phyloP scores from a whole-genome alignment of 768 basidiomycete species.

The Suillus clintonianus region DNA sequence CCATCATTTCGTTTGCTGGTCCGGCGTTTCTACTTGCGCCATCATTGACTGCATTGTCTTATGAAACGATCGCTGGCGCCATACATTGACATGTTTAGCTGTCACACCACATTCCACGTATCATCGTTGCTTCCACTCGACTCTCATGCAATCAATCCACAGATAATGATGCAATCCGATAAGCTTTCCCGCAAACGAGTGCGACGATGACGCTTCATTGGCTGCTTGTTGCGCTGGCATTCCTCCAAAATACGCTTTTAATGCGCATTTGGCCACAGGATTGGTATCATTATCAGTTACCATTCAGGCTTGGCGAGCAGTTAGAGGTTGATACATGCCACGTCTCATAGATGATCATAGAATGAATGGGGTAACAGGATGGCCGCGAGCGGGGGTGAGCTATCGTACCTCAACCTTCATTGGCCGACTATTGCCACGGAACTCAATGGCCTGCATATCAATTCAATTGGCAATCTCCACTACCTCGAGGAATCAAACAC shows the following conservation, averaged over 20 bases:
- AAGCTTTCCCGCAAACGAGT: neutral
- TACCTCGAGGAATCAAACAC: neutral
- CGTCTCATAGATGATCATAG: neutral
- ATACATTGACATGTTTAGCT: neutral
- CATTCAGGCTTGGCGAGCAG: neutral
- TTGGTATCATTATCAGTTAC: neutral
- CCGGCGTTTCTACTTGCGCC: neutral
- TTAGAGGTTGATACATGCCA: neutral
- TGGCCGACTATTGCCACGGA: neutral
- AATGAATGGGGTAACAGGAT: neutral
- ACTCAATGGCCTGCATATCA: neutral
- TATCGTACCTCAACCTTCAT: neutral
- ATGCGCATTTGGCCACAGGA: neutral
- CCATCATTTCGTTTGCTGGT: slow-evolving; percentile 1
- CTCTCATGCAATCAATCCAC: no score
- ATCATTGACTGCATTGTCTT: neutral
- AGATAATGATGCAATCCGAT: neutral
- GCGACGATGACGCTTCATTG: neutral
- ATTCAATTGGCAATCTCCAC: neutral
- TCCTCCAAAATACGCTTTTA: neutral
- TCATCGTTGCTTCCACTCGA: neutral
- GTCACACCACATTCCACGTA: neutral
- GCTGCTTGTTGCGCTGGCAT: neutral
- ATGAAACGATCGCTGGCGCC: neutral
- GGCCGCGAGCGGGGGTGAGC: neutral